These are phyloP conservation scores for Malus domestica DNA, from an alignment of 306 rosid genomes.

Conservation along the genomic window DNA sequence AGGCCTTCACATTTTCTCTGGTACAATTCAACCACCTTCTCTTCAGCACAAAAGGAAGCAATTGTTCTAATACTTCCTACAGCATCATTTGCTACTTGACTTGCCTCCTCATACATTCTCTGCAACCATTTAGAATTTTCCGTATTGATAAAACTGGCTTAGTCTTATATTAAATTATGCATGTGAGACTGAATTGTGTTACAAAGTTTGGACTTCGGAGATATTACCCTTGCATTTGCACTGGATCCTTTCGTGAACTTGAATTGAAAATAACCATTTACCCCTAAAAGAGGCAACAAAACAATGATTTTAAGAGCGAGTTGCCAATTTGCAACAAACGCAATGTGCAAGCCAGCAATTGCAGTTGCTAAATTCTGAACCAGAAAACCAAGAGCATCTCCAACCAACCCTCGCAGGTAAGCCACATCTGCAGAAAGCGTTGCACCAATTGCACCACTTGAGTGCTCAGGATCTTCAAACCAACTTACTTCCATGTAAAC, in stretches of 20 bases:
- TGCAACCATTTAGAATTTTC: constrained; percentile 13
- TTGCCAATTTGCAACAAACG: constrained; percentile 63
- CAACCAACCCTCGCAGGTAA: constrained; percentile 48
- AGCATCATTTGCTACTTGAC: constrained; percentile 69
- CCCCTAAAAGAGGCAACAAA: constrained; percentile 46
- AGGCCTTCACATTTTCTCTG: constrained; percentile 54
- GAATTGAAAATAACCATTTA: constrained; percentile 47
- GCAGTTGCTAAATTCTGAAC: constrained; percentile 48
- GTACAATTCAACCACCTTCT: constrained; percentile 57
- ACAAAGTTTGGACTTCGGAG: neutral
- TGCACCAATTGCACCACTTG: constrained; percentile 69
- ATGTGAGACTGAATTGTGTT: neutral
- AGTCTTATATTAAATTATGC: neutral
- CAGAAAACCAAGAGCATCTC: constrained; percentile 59
- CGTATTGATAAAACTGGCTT: neutral
- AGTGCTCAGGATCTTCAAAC: constrained; percentile 65
- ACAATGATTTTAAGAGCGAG: constrained; percentile 51
- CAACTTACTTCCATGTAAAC: constrained; percentile 71
- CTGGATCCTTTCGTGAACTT: constrained; percentile 55
- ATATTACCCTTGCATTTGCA: constrained; percentile 57
- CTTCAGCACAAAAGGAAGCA: constrained; percentile 82
- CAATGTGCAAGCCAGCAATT: constrained; percentile 50
- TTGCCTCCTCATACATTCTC: constrained; percentile 84
- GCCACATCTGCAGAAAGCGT: constrained; percentile 71
- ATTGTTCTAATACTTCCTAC: constrained; percentile 77